phyloP scores from a whole-genome alignment of 495 filamentous ascomycete species.

The Trichoderma asperelloides region DNA sequence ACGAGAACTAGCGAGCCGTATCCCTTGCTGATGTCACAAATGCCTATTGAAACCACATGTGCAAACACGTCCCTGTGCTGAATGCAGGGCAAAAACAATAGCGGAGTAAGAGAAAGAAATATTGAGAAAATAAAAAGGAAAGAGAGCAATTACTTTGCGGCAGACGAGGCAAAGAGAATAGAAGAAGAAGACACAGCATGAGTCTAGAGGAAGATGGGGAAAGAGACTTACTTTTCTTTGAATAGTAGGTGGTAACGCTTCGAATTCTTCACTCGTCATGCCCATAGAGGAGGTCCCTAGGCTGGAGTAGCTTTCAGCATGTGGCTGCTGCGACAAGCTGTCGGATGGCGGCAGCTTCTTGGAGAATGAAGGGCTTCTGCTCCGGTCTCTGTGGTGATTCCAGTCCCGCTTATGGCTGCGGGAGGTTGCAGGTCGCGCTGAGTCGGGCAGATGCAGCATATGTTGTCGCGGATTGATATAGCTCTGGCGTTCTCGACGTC shows the following conservation, averaged over 20 bases:
- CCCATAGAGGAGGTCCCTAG: neutral
- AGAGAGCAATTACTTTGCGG: neutral
- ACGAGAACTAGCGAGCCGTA: neutral
- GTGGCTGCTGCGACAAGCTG: neutral
- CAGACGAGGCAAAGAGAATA: constrained; percentile 11
- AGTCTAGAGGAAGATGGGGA: neutral
- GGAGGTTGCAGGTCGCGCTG: neutral
- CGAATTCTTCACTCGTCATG: constrained; percentile 29
- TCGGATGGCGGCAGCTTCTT: neutral
- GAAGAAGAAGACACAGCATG: neutral
- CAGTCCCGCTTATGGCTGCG: neutral
- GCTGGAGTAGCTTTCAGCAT: neutral
- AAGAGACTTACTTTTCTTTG: constrained; percentile 44
- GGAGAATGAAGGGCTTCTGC: neutral
- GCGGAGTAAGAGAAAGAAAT: neutral
- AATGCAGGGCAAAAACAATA: neutral
- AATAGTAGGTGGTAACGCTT: constrained; percentile 48
- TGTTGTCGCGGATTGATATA: neutral
- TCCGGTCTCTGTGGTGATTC: neutral
- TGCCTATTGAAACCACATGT: neutral
- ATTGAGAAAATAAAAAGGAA: constrained; percentile 3
- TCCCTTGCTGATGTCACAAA: neutral
- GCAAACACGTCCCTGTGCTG: neutral
- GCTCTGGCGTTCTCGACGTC: neutral
- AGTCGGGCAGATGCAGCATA: neutral